Evolutionary conservation across 768 basidiomycete species (phyloP), one percentile per base, ranked within the genome.

Genomic region (Macrocybe gigantea): DNA sequence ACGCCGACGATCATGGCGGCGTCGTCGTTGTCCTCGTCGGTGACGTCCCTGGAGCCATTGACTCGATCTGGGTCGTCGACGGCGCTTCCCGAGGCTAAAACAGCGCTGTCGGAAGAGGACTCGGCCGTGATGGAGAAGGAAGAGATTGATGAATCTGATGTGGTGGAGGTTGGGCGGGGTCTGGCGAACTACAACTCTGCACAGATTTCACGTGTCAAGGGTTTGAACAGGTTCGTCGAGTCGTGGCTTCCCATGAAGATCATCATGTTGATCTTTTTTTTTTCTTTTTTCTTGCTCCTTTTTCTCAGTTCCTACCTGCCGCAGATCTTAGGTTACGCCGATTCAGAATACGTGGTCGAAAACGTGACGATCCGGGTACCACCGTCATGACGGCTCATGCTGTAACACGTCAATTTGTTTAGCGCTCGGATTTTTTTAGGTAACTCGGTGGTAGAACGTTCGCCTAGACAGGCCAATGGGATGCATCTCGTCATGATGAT

Each of bases 311-410:
- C 90, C 1, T 77, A 88, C 44, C 81, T 99, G 35, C 71, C 85
- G 7, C 79, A 83, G 50, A 58, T 93, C 5, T 65, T 99, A 41
- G 95, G 93, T 2, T 98, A 99, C 64, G 89, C 88, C 10, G 96
- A 99, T 61, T 88, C 91, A 29, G 96, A 98, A 63, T 89, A 98
- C 68, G 93, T 98, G 41, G 94, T 95, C 5, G 96, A 98, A 60
- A 91, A 93, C 59, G 84, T 96, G 57, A 92, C 89, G 2, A 86
- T 95, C 45, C 76, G 85, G 45, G 61, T 80, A 37, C 72, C 75
- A 8, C 77, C 80, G 35, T 75, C 53, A 55, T 56, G 42, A 54
- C 49, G 15, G 9, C 7, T 32, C 48, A 36, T 38, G 29, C 13
- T 47, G 29, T 37, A 50, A 14, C 44, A 48, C 30, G 14, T 15